Evolutionary conservation across 2,329 filamentous ascomycete species (phyloP), one percentile per base, ranked within the genome.

Genomic region (Tolypocladium endophyticum): DNA sequence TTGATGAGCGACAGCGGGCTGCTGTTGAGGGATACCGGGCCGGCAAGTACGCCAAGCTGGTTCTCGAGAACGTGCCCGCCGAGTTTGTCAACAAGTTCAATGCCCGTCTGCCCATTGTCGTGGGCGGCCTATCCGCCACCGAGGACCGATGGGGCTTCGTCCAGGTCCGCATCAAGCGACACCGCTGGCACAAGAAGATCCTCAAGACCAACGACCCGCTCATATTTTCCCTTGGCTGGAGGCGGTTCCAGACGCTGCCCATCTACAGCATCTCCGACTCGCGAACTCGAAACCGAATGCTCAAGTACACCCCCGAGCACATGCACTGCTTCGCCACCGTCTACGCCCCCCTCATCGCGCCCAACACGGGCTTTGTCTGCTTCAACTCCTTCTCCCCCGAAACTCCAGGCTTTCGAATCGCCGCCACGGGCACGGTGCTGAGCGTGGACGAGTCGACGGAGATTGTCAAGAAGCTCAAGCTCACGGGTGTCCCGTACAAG

Each of bases 111-210:
- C 94, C 94, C 23, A 81, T 99, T 61, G 84, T 99, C 57, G 82
- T 97, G 38, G 94, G 94, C 57, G 95, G 94, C n/a, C 81, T 99
- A 45, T 88, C 91, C 14, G 84, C 94, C 9, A 97, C 93, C 0
- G 94, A 99, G 74, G 92, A 97, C 73, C 87, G 95, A 57, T 97
- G 96, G 72, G 95, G 94, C 11, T 97, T 89, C 70, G 87, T 97
- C 11, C 94, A 99, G 74, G 87, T 97, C 60, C 87, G 95, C 57
- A 96, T 99, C 79, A 99, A 99, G 82, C 85, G 92, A 58, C 94
- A 99, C 73, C 83, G 94, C 65, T 99, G 95, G 95, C 94, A 99
- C 78, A 97, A 97, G 83, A 96, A 94, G 79, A 97, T 97, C 66
- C 81, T 99, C 65, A 99, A 99, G 79, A 97, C 92, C 39, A 96